A percentile compares a stretch with the other conserved stretches of the same genome.
These are phyloP conservation scores for Alternaria incomplexa DNA, from an alignment of 2,329 filamentous ascomycete species.

Conservation along the genomic window DNA sequence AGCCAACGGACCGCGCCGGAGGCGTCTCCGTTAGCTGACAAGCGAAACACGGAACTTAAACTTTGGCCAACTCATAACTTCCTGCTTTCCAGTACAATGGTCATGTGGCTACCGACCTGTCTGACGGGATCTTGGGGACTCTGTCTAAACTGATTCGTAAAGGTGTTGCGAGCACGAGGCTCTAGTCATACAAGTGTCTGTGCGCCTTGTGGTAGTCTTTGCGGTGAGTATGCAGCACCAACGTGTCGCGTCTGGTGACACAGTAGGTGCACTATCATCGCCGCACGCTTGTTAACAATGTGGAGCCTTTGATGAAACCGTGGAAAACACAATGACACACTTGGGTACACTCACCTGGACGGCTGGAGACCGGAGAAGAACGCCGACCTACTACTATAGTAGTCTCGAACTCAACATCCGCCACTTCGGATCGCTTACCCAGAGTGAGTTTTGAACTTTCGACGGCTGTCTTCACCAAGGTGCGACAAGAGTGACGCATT, in stretches of 20 bases:
- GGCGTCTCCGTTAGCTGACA: constrained; percentile 18
- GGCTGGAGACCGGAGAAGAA: background rate
- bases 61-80: background rate
- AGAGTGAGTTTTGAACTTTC: background rate
- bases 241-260: background rate
- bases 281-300: background rate
- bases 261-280: background rate
- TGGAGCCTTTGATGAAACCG: background rate
- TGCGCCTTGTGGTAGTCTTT: background rate
- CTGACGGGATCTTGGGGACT: constrained; percentile 2
- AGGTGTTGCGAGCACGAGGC: background rate
- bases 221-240: background rate
- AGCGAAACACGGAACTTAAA: constrained; percentile 11
- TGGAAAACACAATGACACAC: background rate
- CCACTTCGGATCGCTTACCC: background rate
- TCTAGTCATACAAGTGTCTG: background rate
- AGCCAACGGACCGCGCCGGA: constrained; percentile 26
- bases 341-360: background rate
- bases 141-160: background rate
- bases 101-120: constrained; percentile 13
- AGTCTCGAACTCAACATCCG: background rate
- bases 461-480: background rate
- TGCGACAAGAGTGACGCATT: background rate
- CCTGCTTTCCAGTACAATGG: constrained; percentile 18
- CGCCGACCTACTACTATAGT: background rate